Base-by-base conservation (phyloP, 768 basidiomycete genomes). In the Suillus hirtellus region DNA sequence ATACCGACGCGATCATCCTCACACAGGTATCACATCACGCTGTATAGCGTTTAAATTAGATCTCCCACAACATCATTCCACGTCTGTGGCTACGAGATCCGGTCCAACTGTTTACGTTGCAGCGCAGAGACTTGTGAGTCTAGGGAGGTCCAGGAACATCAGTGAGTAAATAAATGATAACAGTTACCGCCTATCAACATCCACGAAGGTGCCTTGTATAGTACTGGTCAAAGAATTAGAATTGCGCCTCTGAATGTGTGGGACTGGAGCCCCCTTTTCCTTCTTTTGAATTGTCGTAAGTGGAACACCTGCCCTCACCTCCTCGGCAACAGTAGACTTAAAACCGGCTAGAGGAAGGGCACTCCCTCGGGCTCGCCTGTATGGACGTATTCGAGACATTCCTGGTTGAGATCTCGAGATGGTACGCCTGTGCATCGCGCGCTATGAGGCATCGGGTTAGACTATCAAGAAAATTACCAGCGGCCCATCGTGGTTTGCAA, bases 181-280 rank as follows among this genome's bases (percentile, higher is more conserved):
- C 31, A 31, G 31, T 31, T 31, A 31, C 31, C 31, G 17, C 31
- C 27, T 52, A 31, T 38, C 12, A 54, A n/a, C 6, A 14, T n/a
- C 12, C 35, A 37, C 6, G 17, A 12, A 55, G 12, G 35, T 55
- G 46, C 27, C 37, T 40, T 61, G 15, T 15, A 17, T 76, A 24
- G 12, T 3, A 49, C 3, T 15, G 15, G 12, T 49, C 24, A 24
- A 49, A 24, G n/a, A 12, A 47, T 47, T 14, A 24, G 6, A 2
- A n/a, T 44, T 44, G 10, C 19, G 19, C 43, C 19, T 44, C 9
- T 44, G 44, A 47, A 47, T 6, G 46, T 15, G 47, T 24, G 14
- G 21, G 21, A 49, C 21, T 4, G 11, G n/a, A 11, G n/a, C 44
- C 4, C 21, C 21, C 2, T 47, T 24, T 47, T 47, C 21, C 5